Evolutionary conservation across 2,329 filamentous ascomycete genomes (phyloP).

Genomic region (Fusarium brachygibbosum): DNA sequence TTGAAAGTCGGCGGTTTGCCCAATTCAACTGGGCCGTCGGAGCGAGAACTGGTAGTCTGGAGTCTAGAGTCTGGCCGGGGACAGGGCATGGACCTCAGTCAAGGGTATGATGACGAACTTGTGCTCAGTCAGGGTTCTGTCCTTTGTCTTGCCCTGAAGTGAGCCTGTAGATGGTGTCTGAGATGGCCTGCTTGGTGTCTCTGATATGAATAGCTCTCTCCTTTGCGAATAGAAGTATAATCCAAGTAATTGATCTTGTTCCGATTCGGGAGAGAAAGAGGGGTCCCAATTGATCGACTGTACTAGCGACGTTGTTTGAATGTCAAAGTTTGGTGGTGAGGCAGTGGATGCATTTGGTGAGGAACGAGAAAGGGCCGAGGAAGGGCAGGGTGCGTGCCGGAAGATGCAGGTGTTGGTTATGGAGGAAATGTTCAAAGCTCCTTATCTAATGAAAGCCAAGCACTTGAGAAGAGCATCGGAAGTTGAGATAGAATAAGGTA

Average conservation of each 20-base stretch:
- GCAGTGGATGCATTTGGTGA: constrained; percentile 15
- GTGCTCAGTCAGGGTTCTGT: constrained; percentile 26
- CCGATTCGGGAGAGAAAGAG: constrained; percentile 4
- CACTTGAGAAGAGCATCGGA: constrained; percentile 4
- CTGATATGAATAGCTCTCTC: constrained; percentile 18
- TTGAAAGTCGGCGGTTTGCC: constrained; percentile 48
- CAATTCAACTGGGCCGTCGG: constrained; percentile 46
- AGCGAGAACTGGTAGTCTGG: constrained; percentile 30
- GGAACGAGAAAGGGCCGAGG: constrained; percentile 43
- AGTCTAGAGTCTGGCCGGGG: constrained; percentile 23
- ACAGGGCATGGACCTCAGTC: constrained; percentile 30
- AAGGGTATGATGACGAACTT: constrained; percentile 34
- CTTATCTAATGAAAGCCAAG: constrained; percentile 7
- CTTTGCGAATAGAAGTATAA: constrained; percentile 10
- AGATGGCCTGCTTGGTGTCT: constrained; percentile 28
- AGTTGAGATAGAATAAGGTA: constrained; percentile 34
- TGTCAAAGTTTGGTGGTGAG: constrained; percentile 30
- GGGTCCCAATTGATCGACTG: neutral
- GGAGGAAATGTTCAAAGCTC: constrained; percentile 19
- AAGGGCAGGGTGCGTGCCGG: constrained; percentile 40
- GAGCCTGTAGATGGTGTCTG: constrained; percentile 18
- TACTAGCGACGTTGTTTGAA: constrained; percentile 7
- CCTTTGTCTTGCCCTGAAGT: constrained; percentile 39
- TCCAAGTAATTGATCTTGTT: neutral
- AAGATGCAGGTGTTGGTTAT: constrained; percentile 7